Conservation (phyloP, 73 alveolate genomes). For the Paramecium biaurelia region DNA sequence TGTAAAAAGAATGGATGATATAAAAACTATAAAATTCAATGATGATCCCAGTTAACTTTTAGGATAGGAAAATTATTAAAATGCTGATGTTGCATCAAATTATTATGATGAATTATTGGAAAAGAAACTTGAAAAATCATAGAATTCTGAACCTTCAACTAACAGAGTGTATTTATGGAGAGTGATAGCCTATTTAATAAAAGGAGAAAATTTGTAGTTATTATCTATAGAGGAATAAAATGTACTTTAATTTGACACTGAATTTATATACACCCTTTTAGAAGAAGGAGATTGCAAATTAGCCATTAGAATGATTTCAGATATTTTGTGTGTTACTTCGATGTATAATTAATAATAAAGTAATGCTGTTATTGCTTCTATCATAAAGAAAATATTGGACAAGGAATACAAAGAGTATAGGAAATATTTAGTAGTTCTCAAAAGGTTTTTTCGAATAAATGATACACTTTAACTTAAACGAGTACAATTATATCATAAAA, state of each 20-base stretch:
- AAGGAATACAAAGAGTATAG: slow-evolving; percentile 32
- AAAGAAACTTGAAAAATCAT: slow-evolving; percentile 6
- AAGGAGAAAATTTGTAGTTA: not conserved
- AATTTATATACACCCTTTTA: not conserved
- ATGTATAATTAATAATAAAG: not conserved
- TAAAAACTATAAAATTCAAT: not conserved
- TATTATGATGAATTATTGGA: slow-evolving; percentile 33
- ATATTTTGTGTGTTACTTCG: not conserved
- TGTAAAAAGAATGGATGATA: not conserved
- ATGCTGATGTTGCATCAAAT: slow-evolving; percentile 5
- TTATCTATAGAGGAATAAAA: not conserved
- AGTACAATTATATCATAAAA: not conserved
- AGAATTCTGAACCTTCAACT: not conserved
- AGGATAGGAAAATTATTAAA: not conserved
- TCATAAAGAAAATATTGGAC: not conserved
- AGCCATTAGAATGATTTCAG: slow-evolving; percentile 33
- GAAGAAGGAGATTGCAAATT: slow-evolving; percentile 48
- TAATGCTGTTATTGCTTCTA: not conserved
- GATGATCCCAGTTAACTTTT: not conserved
- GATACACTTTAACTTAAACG: not conserved
- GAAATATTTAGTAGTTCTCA: slow-evolving; percentile 7
- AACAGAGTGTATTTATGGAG: slow-evolving; percentile 28
- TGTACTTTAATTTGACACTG: not conserved
- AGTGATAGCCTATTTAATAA: not conserved
- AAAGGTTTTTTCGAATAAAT: not conserved